Percentiles rank a stretch among this genome's conserved stretches.
Evolutionary conservation across 2,329 filamentous ascomycete genomes (phyloP).

Genomic region (Botrytis elliptica): DNA sequence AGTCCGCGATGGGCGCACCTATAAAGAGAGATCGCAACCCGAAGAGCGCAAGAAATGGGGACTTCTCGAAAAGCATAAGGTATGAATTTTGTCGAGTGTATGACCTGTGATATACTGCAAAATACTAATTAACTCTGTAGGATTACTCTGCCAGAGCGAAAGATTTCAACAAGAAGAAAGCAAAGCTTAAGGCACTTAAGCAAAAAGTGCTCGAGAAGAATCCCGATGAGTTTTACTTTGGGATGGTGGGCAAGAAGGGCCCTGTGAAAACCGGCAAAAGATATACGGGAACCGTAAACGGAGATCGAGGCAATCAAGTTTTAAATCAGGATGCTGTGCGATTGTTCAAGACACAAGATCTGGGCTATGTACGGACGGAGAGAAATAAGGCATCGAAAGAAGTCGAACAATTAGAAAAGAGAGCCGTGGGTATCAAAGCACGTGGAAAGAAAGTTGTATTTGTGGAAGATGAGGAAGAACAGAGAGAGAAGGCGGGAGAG

Average conservation of each 20-base stretch:
- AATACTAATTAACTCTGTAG: constrained; percentile 38
- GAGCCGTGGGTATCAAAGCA: constrained; percentile 45
- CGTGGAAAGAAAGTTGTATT: constrained; percentile 41
- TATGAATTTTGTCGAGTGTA: constrained; percentile 38
- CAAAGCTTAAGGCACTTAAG: constrained; percentile 56
- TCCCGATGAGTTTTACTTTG: constrained; percentile 72
- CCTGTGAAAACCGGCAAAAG: constrained; percentile 52
- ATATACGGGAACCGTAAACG: constrained; percentile 56
- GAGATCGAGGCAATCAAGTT: constrained; percentile 56
- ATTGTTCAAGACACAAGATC: constrained; percentile 67
- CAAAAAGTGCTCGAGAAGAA: constrained; percentile 64
- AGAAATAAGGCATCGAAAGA: constrained; percentile 60
- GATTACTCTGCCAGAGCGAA: constrained; percentile 65
- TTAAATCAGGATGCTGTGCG: constrained; percentile 58
- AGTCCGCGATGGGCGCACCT: constrained; percentile 60
- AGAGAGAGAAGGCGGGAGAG: constrained; percentile 27
- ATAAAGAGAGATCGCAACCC: constrained; percentile 87
- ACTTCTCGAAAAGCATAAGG: constrained; percentile 93
- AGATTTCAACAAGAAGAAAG: constrained; percentile 66
- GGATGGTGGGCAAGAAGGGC: constrained; percentile 63
- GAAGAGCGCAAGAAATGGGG: constrained; percentile 81
- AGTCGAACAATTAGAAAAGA: constrained; percentile 54
- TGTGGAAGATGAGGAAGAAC: constrained; percentile 36
- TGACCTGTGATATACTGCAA: not conserved
- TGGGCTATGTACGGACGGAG: constrained; percentile 63